phyloP scores from a whole-genome alignment of 2,329 filamentous ascomycete genomes.

The Fusarium palustre region DNA sequence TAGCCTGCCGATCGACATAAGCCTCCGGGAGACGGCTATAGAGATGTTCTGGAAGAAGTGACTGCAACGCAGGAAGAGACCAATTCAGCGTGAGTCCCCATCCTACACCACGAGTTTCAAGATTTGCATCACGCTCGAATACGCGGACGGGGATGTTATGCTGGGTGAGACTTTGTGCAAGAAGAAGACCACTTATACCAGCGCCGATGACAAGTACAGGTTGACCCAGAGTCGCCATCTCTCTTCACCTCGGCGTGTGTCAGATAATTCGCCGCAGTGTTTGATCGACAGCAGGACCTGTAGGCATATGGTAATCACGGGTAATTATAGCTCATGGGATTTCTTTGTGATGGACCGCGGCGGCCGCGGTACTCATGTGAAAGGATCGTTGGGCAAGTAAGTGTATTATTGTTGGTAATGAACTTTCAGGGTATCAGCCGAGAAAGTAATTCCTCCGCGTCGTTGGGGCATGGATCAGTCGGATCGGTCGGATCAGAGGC shows the following conservation, averaged over 20 bases:
- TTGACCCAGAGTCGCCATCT: constrained; percentile 15
- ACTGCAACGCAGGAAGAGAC: constrained; percentile 65
- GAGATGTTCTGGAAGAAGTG: constrained; percentile 62
- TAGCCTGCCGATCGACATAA: constrained; percentile 66
- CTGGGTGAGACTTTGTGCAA: constrained; percentile 52
- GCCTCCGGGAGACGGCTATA: constrained; percentile 59
- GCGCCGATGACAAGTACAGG: constrained; percentile 54
- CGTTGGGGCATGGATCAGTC: not conserved
- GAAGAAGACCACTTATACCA: constrained; percentile 53
- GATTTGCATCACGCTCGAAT: constrained; percentile 64
- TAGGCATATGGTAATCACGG: not conserved
- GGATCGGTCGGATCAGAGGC: not conserved
- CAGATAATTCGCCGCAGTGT: not conserved
- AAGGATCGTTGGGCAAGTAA: not conserved
- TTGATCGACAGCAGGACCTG: not conserved
- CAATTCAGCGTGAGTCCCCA: constrained; percentile 75
- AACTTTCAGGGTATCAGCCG: not conserved
- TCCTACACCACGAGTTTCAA: constrained; percentile 62
- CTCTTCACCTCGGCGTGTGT: not conserved
- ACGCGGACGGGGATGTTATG: constrained; percentile 58
- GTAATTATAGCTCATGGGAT: not conserved
- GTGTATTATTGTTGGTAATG: not conserved
- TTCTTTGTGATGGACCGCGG: not conserved
- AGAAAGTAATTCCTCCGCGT: not conserved
- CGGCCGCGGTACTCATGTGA: not conserved